A percentile compares a stretch with the other conserved stretches of the same genome.
These are phyloP conservation scores for Boletus mariae DNA, from an alignment of 1,284 basidiomycete species.

Conservation along the genomic window DNA sequence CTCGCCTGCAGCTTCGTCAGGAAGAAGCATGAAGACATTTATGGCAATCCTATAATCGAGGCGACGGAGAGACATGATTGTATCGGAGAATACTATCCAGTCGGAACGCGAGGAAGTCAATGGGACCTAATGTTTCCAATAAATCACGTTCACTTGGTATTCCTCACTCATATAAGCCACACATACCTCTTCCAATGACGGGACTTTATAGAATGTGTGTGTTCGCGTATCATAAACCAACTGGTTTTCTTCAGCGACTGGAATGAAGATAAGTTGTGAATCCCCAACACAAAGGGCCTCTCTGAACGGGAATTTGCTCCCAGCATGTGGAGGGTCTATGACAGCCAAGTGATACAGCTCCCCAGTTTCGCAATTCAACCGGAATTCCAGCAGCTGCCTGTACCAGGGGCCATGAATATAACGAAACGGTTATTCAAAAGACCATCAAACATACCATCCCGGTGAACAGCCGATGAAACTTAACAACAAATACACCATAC, in stretches of 20 bases:
- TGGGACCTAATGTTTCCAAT: no score
- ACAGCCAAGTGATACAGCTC: not conserved
- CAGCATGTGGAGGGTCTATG: not conserved
- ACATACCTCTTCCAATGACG: not conserved
- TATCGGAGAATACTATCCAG: not conserved
- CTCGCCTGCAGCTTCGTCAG: not conserved
- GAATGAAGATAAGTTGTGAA: not conserved
- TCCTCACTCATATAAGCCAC: not conserved
- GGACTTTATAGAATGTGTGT: not conserved
- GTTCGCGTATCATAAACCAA: not conserved
- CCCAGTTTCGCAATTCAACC: not conserved
- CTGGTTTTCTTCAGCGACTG: not conserved
- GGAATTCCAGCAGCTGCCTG: not conserved
- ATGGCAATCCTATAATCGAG: not conserved
- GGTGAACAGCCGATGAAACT: not conserved
- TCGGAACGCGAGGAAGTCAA: no score
- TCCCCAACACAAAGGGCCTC: not conserved
- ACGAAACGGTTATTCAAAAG: not conserved
- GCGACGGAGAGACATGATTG: not conserved
- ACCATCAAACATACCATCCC: not conserved
- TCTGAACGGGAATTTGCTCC: no score
- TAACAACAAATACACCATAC: not conserved
- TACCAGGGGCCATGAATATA: not conserved
- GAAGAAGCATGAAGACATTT: not conserved
- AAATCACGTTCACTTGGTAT: not conserved